Percentiles rank a stretch among this genome's conserved stretches.
Evolutionary conservation across 2,329 filamentous ascomycete species (phyloP).

Genomic region (Thermothelomyces thermophilus): DNA sequence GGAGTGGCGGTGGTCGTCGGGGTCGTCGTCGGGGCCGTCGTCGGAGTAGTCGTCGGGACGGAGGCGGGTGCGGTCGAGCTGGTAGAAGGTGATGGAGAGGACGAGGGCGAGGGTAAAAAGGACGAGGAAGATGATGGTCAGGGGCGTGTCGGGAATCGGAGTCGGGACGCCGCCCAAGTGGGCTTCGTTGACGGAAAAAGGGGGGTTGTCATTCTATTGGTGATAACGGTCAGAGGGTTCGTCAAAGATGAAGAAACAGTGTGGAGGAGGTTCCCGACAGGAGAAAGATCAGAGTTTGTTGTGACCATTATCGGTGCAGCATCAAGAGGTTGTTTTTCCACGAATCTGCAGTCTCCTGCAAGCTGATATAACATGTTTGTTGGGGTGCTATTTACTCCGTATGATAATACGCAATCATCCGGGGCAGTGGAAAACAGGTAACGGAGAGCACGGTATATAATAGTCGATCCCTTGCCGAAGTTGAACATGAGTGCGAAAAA

Average conservation of each 20-base stretch:
- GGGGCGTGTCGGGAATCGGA: conserved; percentile 11
- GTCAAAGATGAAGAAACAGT: too few species aligned
- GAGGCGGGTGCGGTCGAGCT: conserved; percentile 30
- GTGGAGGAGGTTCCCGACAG: not conserved
- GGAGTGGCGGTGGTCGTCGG: too few species aligned
- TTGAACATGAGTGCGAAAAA: too few species aligned
- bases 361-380: too few species aligned
- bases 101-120: conserved; percentile 31
- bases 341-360: too few species aligned
- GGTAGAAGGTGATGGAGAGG: conserved; percentile 29
- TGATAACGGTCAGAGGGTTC: not conserved
- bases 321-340: too few species aligned
- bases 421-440: too few species aligned
- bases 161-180: conserved; percentile 13
- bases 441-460: too few species aligned
- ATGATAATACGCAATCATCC: too few species aligned
- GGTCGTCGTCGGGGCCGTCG: not conserved
- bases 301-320: not conserved
- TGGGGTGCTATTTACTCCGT: too few species aligned
- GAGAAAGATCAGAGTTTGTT: not conserved
- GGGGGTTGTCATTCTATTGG: not conserved
- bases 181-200: conserved; percentile 5
- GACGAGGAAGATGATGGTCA: conserved; percentile 17
- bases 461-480: too few species aligned
- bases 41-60: not conserved